These are phyloP conservation scores for Tolypocladium nubicola DNA, from an alignment of 2,329 filamentous ascomycete species.

Conservation along the genomic window DNA sequence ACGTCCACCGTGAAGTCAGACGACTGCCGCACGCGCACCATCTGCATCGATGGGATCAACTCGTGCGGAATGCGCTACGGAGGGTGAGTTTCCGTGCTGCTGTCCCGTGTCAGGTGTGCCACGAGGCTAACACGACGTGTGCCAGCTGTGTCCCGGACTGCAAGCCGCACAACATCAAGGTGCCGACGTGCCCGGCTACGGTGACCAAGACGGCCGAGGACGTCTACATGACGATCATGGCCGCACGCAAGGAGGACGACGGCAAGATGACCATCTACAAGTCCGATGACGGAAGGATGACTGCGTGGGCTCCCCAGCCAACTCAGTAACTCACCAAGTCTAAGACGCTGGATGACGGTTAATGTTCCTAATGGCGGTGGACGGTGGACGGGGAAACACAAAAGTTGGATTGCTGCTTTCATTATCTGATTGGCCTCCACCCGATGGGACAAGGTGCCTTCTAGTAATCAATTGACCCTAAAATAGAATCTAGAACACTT, in stretches of 20 bases:
- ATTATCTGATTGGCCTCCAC: no score
- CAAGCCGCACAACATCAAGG: conserved; percentile 6
- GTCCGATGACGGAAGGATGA: conserved; percentile 1
- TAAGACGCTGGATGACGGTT: not conserved
- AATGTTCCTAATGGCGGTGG: not conserved
- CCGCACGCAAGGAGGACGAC: not conserved
- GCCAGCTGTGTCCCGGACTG: conserved; percentile 14
- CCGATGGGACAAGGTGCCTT: no score
- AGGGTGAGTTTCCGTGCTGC: conserved; percentile 6
- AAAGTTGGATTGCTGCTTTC: not conserved
- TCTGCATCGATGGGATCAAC: conserved; percentile 14
- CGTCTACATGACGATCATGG: not conserved
- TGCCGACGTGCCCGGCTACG: conserved; percentile 8
- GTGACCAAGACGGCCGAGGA: not conserved
- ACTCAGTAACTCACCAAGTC: not conserved
- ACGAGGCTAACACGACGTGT: not conserved
- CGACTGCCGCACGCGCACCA: conserved; percentile 13
- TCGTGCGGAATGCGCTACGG: conserved; percentile 13
- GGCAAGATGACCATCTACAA: conserved; percentile 1
- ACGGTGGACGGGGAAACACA: not conserved
- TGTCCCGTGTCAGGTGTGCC: not conserved
- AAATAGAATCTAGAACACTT: not conserved
- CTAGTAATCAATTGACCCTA: no score
- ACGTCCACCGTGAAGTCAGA: not conserved
- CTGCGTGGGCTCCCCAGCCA: conserved; percentile 1